Evolutionary conservation across 768 basidiomycete species (phyloP).

Genomic region (Lactifluus volemus): DNA sequence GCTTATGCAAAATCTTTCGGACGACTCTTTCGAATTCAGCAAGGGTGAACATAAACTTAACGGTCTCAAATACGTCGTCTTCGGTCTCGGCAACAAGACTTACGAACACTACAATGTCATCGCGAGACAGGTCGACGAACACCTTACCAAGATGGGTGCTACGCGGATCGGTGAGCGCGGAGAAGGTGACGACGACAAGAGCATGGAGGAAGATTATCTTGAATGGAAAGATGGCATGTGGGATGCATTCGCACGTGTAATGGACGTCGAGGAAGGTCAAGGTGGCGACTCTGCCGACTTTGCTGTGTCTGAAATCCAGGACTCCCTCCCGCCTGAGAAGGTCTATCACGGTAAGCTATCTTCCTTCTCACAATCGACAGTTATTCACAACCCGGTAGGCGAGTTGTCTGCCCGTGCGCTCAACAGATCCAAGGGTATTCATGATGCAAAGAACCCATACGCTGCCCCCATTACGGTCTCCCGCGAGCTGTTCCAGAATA

Average conservation of each 20-base stretch:
- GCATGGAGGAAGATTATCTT: constrained; percentile 99
- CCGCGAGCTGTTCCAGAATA: constrained; percentile 76
- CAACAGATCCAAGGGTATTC: constrained; percentile 88
- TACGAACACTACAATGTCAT: constrained; percentile 97
- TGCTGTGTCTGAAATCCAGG: constrained; percentile 71
- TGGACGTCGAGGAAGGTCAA: constrained; percentile 93
- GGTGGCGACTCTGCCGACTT: constrained; percentile 95
- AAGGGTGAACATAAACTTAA: constrained; percentile 66
- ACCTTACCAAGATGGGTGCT: constrained; percentile 73
- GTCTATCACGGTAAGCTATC: constrained; percentile 73
- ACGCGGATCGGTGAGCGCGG: constrained; percentile 80
- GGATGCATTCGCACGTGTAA: constrained; percentile 71
- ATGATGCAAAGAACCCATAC: constrained; percentile 97
- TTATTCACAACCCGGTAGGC: constrained; percentile 37
- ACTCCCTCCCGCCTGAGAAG: constrained; percentile 65
- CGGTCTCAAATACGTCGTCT: constrained; percentile 90
- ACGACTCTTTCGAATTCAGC: constrained; percentile 81
- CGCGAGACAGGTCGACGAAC: constrained; percentile 65
- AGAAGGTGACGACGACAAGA: constrained; percentile 98
- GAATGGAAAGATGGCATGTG: constrained; percentile 99
- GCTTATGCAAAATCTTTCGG: constrained; percentile 86
- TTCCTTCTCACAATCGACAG: background rate
- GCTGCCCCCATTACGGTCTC: constrained; percentile 71
- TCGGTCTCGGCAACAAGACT: constrained; percentile 86
- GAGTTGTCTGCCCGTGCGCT: constrained; percentile 95